Evolutionary conservation across 805 yeast genomes (phyloP), one percentile per base, ranked within the genome.

Genomic region (Yarrowia keelungensis): DNA sequence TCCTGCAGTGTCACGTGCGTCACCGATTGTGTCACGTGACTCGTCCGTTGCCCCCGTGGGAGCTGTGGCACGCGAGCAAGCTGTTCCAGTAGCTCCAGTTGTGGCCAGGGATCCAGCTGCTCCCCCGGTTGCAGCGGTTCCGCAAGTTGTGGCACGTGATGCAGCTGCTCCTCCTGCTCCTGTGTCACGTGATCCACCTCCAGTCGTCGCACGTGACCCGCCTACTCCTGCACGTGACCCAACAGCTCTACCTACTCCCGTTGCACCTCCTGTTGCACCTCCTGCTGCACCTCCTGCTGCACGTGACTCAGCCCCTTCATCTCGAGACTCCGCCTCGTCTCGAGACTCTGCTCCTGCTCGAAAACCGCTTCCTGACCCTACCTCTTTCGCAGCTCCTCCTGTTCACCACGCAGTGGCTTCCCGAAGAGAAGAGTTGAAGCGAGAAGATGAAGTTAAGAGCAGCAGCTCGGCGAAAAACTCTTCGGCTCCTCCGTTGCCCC

Each of bases 371-470:
- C 65, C 65, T 4, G 66, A 58, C 19, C 53, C 54, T 0, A n/a
- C 68, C 8, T 43, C 46, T 14, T 47, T 56, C 19, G 50, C 54
- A 5, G 51, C 69, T 19, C 54, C 67, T 42, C 68, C 69, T 3
- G 67, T 59, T 11, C 54, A 59, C 19, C 54, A 59, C 61, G 68
- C 54, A 5, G 54, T 58, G 8, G 41, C 39, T 19, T 45, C 68
- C 7, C 15, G 36, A 38, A n/a, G 68, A 38, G 67, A 59, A 22
- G 47, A 42, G 19, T 9, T 35, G 15, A 51, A 51, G 9, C 11
- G 46, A 22, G 62, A 65, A 19, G 35, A 38, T 38, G 12, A 36
- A 19, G 19, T 15, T 0, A 16, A 15, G 32, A 19, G 51, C 32
- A 19, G 51, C 32, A 26, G 32, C 32, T 26, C 32, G 2, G 32